These are phyloP conservation scores for Ulmus americana DNA, from an alignment of 331 rosid species.

Conservation along the genomic window DNA sequence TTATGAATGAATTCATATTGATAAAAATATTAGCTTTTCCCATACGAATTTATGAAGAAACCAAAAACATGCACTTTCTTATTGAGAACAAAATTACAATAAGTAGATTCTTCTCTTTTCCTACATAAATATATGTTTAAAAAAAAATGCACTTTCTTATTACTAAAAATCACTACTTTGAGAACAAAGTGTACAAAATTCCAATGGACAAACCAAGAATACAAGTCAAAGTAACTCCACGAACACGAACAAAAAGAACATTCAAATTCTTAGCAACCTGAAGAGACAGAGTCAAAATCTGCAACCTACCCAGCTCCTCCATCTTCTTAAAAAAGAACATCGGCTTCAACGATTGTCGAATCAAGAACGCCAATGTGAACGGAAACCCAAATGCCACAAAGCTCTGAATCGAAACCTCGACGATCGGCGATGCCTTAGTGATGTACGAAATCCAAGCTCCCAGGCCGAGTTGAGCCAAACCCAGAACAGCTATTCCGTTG, in stretches of 20 bases:
- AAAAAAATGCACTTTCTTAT: too few relatives aligned
- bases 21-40: too few relatives aligned
- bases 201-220: conserved; percentile 46
- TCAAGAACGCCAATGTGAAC: conserved; percentile 53
- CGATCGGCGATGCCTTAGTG: conserved; percentile 30
- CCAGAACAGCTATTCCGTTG: conserved; percentile 46
- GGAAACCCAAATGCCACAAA: conserved; percentile 70
- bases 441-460: conserved; percentile 71
- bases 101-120: too few relatives aligned
- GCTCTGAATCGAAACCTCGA: conserved; percentile 56
- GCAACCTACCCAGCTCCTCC: conserved; percentile 90
- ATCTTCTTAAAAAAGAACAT: conserved; percentile 76
- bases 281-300: conserved; percentile 65
- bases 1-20: too few relatives aligned
- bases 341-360: conserved; percentile 67
- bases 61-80: too few relatives aligned
- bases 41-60: too few relatives aligned
- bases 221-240: conserved; percentile 43
- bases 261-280: conserved; percentile 66
- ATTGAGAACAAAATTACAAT: too few relatives aligned
- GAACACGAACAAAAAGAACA: conserved; percentile 43
- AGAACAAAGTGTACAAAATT: conserved; percentile 24
- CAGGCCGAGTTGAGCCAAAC: conserved; percentile 52
- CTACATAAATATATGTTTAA: too few relatives aligned
- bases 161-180: conserved; percentile 33